Evolutionary conservation across 768 basidiomycete genomes (phyloP), one percentile per base, ranked within the genome.

Genomic region (Rhodotorula diobovata): DNA sequence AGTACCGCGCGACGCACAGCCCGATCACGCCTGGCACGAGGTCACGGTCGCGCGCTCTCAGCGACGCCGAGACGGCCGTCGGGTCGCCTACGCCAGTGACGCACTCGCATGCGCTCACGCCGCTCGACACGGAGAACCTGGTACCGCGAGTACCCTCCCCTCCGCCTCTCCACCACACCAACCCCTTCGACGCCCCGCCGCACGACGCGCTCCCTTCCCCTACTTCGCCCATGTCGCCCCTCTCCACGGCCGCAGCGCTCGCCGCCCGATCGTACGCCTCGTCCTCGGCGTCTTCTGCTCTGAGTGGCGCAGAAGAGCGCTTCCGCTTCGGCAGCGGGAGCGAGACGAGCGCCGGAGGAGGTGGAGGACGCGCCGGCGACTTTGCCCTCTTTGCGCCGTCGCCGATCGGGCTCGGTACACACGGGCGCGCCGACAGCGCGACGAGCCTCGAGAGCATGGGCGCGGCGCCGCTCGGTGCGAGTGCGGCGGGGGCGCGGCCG

Each of bases 361-460:
- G n/a, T n/a, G n/a, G 23, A 11, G 20, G 23, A 25, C 5, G 48
- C 8, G 23, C 21, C 8, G 28, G n/a, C 28, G n/a, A 18, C 20
- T 43, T 43, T 18, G 41, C 18, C 41, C 41, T 43, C 41, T 43
- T 43, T 43, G 41, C 41, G 41, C 41, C 41, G 41, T 43, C 41
- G 41, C 41, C 41, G 41, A 43, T 43, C 41, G 48, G 48, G 48
- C 48, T 50, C 25, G 25, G 25, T 9, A 28, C 23, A 9, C 51
- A 30, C 51, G 51, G 7, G 35, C 62, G 67, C 50, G 61, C 63
- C 48, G 61, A 68, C 56, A 58, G 67, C 48, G 62, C 61, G 55
- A 68, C 56, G 12, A 51, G 46, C 37, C 56, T 59, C 48, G 67
- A 58, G 57, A 66, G 65, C 58, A 57, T 66, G 41, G 41, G 41